phyloP scores from a whole-genome alignment of 2,329 filamentous ascomycete genomes.

The Lithohypha guttulata region DNA sequence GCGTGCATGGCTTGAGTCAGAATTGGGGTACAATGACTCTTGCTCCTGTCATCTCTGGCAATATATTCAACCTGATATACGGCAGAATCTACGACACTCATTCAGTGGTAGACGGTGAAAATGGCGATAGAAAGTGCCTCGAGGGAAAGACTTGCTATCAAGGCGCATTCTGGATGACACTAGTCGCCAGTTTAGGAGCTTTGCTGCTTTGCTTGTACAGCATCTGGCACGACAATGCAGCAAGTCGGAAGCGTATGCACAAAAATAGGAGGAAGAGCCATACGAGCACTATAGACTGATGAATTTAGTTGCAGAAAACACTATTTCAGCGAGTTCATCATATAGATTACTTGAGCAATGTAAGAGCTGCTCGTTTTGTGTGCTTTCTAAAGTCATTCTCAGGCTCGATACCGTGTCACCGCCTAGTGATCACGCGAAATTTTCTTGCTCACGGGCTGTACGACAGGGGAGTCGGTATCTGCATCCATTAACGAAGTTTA shows the following conservation, averaged over 20 bases:
- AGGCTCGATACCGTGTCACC: too few relatives aligned
- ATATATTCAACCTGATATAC: slow-evolving; percentile 88
- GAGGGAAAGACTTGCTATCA: slow-evolving; percentile 74
- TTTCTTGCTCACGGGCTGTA: too few relatives aligned
- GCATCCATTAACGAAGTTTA: too few relatives aligned
- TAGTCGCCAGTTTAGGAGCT: slow-evolving; percentile 12
- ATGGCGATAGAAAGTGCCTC: slow-evolving; percentile 62
- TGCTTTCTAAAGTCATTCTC: too few relatives aligned
- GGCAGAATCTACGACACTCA: slow-evolving; percentile 74
- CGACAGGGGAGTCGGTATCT: too few relatives aligned
- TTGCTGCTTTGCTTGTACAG: slow-evolving; percentile 23
- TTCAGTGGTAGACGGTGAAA: slow-evolving; percentile 50
- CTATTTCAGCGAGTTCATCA: too few relatives aligned
- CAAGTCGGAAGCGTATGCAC: slow-evolving; percentile 18
- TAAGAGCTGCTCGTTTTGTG: too few relatives aligned
- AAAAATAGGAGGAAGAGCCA: slow-evolving; percentile 10
- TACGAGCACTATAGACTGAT: not conserved
- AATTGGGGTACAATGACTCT: slow-evolving; percentile 97
- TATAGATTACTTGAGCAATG: too few relatives aligned
- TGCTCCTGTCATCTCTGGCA: slow-evolving; percentile 75
- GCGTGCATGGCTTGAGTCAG: slow-evolving; percentile 75
- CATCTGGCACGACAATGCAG: slow-evolving; percentile 31
- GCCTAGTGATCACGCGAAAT: too few relatives aligned
- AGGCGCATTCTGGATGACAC: slow-evolving; percentile 66
- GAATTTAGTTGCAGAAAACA: too few relatives aligned